Percentiles rank a stretch among this genome's conserved stretches.
These are phyloP conservation scores for Sisymbrium irio DNA, from an alignment of 345 rosid genomes.

Conservation along the genomic window DNA sequence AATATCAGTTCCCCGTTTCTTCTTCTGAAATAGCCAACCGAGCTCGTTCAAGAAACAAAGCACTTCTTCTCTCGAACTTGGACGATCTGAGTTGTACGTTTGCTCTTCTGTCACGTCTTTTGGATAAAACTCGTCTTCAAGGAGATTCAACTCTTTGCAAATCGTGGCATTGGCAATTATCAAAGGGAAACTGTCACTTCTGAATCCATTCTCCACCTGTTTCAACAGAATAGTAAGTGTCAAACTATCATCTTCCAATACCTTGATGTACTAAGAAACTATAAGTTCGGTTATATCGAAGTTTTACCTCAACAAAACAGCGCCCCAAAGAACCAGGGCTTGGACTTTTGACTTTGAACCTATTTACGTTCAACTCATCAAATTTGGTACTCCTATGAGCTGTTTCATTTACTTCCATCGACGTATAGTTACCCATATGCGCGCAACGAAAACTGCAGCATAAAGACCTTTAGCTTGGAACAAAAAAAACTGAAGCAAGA, in stretches of 20 bases:
- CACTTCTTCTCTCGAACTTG: slow-evolving; percentile 62
- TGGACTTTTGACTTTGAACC: slow-evolving; percentile 43
- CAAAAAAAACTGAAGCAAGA: not conserved
- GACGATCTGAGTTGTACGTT: slow-evolving; percentile 34
- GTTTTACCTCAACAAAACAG: slow-evolving; percentile 75
- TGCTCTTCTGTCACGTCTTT: slow-evolving; percentile 33
- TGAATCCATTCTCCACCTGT: slow-evolving; percentile 88
- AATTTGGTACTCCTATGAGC: slow-evolving; percentile 24
- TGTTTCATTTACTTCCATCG: slow-evolving; percentile 47
- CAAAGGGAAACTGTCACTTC: slow-evolving; percentile 75
- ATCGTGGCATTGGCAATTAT: slow-evolving; percentile 73
- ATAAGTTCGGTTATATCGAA: not conserved
- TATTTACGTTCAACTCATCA: slow-evolving; percentile 53
- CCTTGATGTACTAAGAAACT: not conserved
- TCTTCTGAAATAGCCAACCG: slow-evolving; percentile 86
- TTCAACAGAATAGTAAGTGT: slow-evolving; percentile 15
- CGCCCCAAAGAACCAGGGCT: slow-evolving; percentile 51
- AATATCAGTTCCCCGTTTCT: slow-evolving; percentile 26
- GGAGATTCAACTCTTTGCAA: slow-evolving; percentile 74
- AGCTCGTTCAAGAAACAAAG: slow-evolving; percentile 78
- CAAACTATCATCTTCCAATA: not conserved
- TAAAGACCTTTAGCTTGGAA: not conserved
- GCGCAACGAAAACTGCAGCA: slow-evolving; percentile 67
- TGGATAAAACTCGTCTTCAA: slow-evolving; percentile 59
- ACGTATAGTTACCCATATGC: slow-evolving; percentile 53